Base-by-base conservation (phyloP, 2,329 filamentous ascomycete genomes). In the Clonostachys rhizophaga region DNA sequence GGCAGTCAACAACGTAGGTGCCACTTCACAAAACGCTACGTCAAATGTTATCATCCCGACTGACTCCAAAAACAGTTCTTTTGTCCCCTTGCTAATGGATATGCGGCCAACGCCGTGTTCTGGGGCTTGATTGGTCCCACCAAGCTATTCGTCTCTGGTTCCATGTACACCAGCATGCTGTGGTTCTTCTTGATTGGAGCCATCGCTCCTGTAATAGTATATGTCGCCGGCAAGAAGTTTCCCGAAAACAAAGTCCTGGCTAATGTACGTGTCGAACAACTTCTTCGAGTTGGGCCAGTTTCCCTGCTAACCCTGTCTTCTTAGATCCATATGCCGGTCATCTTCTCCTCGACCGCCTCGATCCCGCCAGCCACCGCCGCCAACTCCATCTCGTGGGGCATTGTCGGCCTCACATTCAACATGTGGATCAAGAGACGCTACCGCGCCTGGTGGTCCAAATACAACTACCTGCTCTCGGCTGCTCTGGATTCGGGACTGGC, bases 101-200 rank as follows among this genome's bases (percentile, higher is more conserved):
- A 83, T 58, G 84, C 78, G 65, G 81, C 78, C 30, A 75, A 75
- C 33, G 79, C 75, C 17, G 70, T 83, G 6, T 75, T 82, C 47
- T 83, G 80, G 81, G 81, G 81, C 48, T 69, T 80, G n/a, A 80
- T 85, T 47, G 81, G 65, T 2, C 65, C 65, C 4, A 54, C 47
- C 35, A 54, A 56, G 44, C 61, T 67, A 33, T 66, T 66, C 46
- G 63, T 63, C 13, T 53, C 54, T 14, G 64, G 63, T 20, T 62
- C 69, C n/a, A 48, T 60, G 4, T 82, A 81, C 57, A 60, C 66
- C 0, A 66, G 66, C 41, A 64, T 78, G 34, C 72, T 78, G 58
- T 80, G 66, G 56, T 81, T 80, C 65, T 83, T 74, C 71, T 61
- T 81, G 17, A 71, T 78, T 14, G 79, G 79, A 4, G 69, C 68